Conservation (phyloP, 2,329 filamentous ascomycete species). For the Trichoderma oligosporum region DNA sequence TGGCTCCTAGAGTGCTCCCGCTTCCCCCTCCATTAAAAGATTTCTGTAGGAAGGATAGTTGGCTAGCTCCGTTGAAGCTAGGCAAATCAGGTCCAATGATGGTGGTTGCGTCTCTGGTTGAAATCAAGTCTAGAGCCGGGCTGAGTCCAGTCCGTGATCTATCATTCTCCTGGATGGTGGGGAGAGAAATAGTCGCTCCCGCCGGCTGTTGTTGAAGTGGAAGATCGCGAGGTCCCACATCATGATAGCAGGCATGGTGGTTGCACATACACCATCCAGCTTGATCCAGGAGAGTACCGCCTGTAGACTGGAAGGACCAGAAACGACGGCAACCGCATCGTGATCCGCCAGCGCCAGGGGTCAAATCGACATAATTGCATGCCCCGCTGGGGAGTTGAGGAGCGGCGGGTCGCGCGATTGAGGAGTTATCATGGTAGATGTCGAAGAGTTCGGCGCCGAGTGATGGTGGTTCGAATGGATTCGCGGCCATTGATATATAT, state of each 20-base stretch:
- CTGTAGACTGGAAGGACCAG: conserved; percentile 46
- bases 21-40: conserved; percentile 31
- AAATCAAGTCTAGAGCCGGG: conserved; percentile 46
- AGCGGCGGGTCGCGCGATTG: conserved; percentile 25
- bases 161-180: conserved; percentile 49
- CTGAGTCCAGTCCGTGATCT: conserved; percentile 51
- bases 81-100: conserved; percentile 41
- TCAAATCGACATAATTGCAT: conserved; percentile 57
- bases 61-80: conserved; percentile 32
- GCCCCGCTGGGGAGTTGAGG: conserved; percentile 47
- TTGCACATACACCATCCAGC: conserved; percentile 58
- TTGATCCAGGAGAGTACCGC: conserved; percentile 39
- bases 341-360: conserved; percentile 48
- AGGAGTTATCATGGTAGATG: conserved; percentile 49
- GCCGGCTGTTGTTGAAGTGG: conserved; percentile 25
- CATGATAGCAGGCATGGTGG: conserved; percentile 60
- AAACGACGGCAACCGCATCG: conserved; percentile 60
- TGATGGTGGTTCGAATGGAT: conserved; percentile 45
- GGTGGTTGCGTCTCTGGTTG: conserved; percentile 38
- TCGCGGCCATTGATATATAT: conserved; percentile 47
- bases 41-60: conserved; percentile 36
- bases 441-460: conserved; percentile 49
- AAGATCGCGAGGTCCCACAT: conserved; percentile 38
- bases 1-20: conserved; percentile 20
- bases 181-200: conserved; percentile 22